These are phyloP conservation scores for Podaxis mareebaensis DNA, from an alignment of 768 basidiomycete species.

Conservation along the genomic window DNA sequence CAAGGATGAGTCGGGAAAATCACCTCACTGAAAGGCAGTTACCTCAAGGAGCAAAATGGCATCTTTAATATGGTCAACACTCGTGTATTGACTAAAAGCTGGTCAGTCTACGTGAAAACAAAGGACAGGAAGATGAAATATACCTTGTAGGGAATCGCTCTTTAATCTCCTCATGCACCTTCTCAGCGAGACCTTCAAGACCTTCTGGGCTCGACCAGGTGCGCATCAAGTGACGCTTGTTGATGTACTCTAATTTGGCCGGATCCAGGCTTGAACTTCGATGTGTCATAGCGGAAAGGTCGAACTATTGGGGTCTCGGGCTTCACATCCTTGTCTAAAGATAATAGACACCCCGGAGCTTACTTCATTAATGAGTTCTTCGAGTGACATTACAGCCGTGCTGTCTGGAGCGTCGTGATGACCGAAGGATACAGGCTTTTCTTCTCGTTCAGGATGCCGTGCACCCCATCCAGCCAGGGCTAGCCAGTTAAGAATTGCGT, in stretches of 20 bases:
- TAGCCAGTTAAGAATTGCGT: constrained; percentile 89
- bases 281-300: constrained; percentile 74
- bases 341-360: constrained; percentile 14
- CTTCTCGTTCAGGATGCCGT: constrained; percentile 33
- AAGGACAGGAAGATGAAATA: neutral
- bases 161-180: constrained; percentile 55
- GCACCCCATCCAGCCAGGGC: constrained; percentile 94
- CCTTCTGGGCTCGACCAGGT: constrained; percentile 48
- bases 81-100: constrained; percentile 43
- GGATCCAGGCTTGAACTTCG: constrained; percentile 82
- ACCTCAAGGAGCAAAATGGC: constrained; percentile 69
- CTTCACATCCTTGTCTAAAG: neutral
- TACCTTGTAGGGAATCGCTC: constrained; percentile 8
- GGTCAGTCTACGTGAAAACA: neutral
- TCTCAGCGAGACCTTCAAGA: constrained; percentile 51
- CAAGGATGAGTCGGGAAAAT: neutral
- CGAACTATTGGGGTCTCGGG: constrained; percentile 53
- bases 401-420: constrained; percentile 58
- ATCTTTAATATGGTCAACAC: constrained; percentile 57
- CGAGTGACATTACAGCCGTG: constrained; percentile 58
- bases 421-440: constrained; percentile 19
- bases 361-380: constrained; percentile 68
- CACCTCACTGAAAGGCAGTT: neutral
- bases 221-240: constrained; percentile 79
- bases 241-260: constrained; percentile 80